phyloP scores from a whole-genome alignment of 1,284 basidiomycete species.

The Cystobasidium slooffiae region DNA sequence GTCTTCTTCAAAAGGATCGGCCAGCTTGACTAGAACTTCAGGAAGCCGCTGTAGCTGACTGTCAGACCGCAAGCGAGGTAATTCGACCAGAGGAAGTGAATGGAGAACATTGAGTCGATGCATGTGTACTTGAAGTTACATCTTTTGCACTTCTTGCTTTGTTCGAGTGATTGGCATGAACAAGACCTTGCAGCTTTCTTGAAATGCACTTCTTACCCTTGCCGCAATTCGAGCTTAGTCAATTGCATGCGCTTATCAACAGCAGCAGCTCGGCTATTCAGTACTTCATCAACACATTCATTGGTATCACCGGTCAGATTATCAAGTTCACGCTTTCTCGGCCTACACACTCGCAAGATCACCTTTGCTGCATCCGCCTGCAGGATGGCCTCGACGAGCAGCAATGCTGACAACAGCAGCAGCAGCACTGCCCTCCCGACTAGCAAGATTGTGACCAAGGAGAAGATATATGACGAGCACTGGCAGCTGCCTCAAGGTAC shows the following conservation, averaged over 20 bases:
- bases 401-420: slow-evolving; percentile 1
- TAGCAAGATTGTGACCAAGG: slow-evolving; percentile 35
- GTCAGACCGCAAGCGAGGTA: no score
- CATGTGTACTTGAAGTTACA: no score
- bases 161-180: neutral
- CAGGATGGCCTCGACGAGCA: slow-evolving; percentile 13
- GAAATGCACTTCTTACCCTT: neutral
- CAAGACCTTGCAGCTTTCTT: neutral
- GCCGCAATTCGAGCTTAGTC: slow-evolving; percentile 2
- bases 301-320: neutral
- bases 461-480: slow-evolving; percentile 40
- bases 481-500: slow-evolving; percentile 40
- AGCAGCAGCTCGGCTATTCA: slow-evolving; percentile 6
- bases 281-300: neutral
- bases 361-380: neutral
- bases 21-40: no score
- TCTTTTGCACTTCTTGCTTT: neutral
- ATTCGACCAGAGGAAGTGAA: no score
- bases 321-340: neutral
- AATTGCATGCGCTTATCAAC: slow-evolving; percentile 23
- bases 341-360: neutral
- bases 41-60: no score
- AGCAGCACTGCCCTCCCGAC: slow-evolving; percentile 1
- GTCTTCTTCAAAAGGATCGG: no score
- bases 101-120: no score